A percentile compares a stretch with the other conserved stretches of the same genome.
These are phyloP conservation scores for Phialophora expanda DNA, from an alignment of 2,329 filamentous ascomycete species.

Conservation along the genomic window DNA sequence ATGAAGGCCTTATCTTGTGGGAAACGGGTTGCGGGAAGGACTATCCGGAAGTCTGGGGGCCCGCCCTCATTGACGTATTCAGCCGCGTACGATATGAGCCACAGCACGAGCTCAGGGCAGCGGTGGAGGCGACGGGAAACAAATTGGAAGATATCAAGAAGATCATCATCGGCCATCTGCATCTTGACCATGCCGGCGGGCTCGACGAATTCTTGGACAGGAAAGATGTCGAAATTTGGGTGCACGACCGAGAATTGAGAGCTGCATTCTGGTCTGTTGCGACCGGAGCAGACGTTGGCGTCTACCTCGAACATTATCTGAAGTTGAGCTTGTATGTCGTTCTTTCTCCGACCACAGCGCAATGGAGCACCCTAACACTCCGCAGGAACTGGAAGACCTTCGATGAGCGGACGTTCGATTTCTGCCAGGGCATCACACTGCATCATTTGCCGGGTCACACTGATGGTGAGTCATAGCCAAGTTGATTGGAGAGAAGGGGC, in stretches of 20 bases:
- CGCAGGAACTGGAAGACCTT: conserved; percentile 39
- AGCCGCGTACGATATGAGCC: conserved; percentile 37
- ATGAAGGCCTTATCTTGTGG: conserved; percentile 40
- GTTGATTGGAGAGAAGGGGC: neutral
- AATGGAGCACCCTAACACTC: conserved; percentile 15
- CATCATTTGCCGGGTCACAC: conserved; percentile 39
- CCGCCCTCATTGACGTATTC: conserved; percentile 35
- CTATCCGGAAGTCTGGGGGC: conserved; percentile 39
- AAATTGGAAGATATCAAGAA: conserved; percentile 40
- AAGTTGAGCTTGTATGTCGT: conserved; percentile 37
- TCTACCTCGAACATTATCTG: conserved; percentile 40
- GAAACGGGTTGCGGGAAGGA: conserved; percentile 40
- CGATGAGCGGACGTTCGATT: conserved; percentile 38
- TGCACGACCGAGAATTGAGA: conserved; percentile 36
- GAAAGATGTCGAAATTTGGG: conserved; percentile 38
- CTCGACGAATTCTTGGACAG: conserved; percentile 37
- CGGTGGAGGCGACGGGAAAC: conserved; percentile 39
- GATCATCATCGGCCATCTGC: conserved; percentile 40
- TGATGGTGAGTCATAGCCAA: conserved; percentile 31
- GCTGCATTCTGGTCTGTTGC: conserved; percentile 38
- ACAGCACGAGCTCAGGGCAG: conserved; percentile 36
- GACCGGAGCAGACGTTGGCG: conserved; percentile 37
- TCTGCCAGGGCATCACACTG: conserved; percentile 39
- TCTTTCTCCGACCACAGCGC: neutral
- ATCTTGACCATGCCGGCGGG: conserved; percentile 39